Percentiles rank a stretch among this genome's conserved stretches.
Conservation (phyloP, 441 rosid genomes). For the Arabidopsis lyrata region DNA sequence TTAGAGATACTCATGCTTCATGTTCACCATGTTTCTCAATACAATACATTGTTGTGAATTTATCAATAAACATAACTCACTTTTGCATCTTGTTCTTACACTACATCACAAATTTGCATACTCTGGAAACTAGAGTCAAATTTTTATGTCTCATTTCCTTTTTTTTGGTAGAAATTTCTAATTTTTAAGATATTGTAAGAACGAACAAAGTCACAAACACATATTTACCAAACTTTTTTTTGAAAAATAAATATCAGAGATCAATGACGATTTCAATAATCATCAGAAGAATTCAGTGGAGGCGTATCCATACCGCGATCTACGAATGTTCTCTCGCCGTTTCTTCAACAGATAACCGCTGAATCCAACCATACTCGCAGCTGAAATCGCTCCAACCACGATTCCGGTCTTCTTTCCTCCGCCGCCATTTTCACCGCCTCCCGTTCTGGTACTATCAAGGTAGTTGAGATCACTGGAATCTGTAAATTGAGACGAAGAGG, state of each 20-base stretch:
- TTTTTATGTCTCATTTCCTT: no score
- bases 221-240: neutral
- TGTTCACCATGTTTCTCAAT: slow-evolving; percentile 12
- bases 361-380: slow-evolving; percentile 49
- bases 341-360: slow-evolving; percentile 61
- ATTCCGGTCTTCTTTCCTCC: slow-evolving; percentile 66
- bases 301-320: slow-evolving; percentile 54
- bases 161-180: no score
- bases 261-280: neutral
- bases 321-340: slow-evolving; percentile 62
- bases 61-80: slow-evolving; percentile 7
- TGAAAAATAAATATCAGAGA: neutral
- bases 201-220: neutral
- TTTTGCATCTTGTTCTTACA: slow-evolving; percentile 16
- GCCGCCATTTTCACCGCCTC: slow-evolving; percentile 38
- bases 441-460: slow-evolving; percentile 19
- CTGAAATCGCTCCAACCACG: slow-evolving; percentile 53
- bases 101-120: neutral
- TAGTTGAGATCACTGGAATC: slow-evolving; percentile 38
- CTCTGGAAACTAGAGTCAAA: no score
- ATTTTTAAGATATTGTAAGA: neutral
- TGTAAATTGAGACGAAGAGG: slow-evolving; percentile 43
- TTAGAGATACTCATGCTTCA: neutral
- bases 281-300: slow-evolving; percentile 57
- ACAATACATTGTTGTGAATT: neutral